Evolutionary conservation across 192 early-diverging fungal species (phyloP), one percentile per base, ranked within the genome.

Genomic region (Coemansia sp.): DNA sequence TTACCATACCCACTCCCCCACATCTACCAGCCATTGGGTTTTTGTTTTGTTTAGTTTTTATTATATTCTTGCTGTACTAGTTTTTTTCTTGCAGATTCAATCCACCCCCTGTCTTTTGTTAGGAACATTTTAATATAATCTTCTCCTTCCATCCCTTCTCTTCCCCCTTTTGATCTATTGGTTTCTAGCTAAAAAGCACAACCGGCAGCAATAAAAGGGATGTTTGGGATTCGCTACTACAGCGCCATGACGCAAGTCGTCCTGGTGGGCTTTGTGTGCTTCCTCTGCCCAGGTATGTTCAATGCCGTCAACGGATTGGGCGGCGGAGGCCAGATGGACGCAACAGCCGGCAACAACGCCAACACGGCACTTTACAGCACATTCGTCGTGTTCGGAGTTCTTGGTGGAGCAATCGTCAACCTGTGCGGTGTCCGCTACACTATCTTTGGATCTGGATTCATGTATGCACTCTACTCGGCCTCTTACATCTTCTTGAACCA

Each of bases 201-300:
- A 17, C 48, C 19, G 51, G 64, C 0, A 59, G n/a, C n/a, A 59
- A 59, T 20, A 20, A 19, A 20, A 53, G 20, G 20, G 57, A 59
- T 59, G 57, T 40, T 68, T 70, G 56, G 49, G 57, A 43, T 78
- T 16, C 61, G 69, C 61, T 85, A 85, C 80, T 85, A 82, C 61
- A 87, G 86, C 44, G 84, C 90, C 38, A 60, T 90, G 75, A 83
- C 80, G 49, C 91, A 93, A 72, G 87, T 93, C 58, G 75, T 88
- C 67, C 77, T 91, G 39, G 80, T 90, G 50, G 87, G 89, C 53
- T 84, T 92, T 54, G 85, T 92, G 46, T 90, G 89, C 68, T 92
- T 92, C 82, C 86, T 87, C 51, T 90, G 91, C 63, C 91, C 91
- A 16, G 91, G 91, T 61, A 92, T 92, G 90, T 93, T 88, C 65